Evolutionary conservation across 2,329 filamentous ascomycete genomes (phyloP), one percentile per base, ranked within the genome.

Genomic region (Coniochaeta sp.): DNA sequence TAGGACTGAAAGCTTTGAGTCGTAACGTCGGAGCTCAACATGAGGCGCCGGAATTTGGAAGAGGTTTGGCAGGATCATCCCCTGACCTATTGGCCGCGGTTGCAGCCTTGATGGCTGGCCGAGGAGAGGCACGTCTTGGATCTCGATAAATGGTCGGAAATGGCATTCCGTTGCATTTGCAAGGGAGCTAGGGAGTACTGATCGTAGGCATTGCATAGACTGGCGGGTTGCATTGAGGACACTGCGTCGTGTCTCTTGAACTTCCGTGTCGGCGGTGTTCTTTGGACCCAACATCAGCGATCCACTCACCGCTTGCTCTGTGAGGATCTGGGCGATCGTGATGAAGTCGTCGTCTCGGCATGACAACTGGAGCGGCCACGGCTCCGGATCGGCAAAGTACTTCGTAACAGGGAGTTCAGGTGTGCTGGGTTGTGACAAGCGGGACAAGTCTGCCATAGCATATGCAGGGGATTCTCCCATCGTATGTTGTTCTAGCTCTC

Each of bases 1-100:
- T 24, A 93, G 77, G 43, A 96, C 78, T 12, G 91, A 90, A 60
- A 92, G 81, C 56, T 82, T 83, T 1, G 81, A 80, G 43, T 91
- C 88, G 22, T 86, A 83, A 59, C 90, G 81, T 57, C 87, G 86
- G 12, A 96, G 78, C 64, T 90, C 86, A 40, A 95, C 76, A 67
- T 90, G 87, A 1, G 90, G 90, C 0, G 86, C 77, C 1, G 83
- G 81, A 1, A 95, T 83, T 44, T 80, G 77, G 64, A 89, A 89
- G 2, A 87, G 73, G 63, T 79, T 81, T 0, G 79, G 74, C 60
- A 78, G 80, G 52, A 78, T 69, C 54, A 79, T 76, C 58, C 85
- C 82, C 1, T 74, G 67, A 17, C 77, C 78, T 1, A 76, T 73
- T 1, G 77, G 76, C 22, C 81, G 77, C 16, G 79, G 77, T 54